Percentiles rank a stretch among this genome's conserved stretches.
These are phyloP conservation scores for Ceratocystis lukuohia DNA, from an alignment of 2,329 filamentous ascomycete genomes.

Conservation along the genomic window DNA sequence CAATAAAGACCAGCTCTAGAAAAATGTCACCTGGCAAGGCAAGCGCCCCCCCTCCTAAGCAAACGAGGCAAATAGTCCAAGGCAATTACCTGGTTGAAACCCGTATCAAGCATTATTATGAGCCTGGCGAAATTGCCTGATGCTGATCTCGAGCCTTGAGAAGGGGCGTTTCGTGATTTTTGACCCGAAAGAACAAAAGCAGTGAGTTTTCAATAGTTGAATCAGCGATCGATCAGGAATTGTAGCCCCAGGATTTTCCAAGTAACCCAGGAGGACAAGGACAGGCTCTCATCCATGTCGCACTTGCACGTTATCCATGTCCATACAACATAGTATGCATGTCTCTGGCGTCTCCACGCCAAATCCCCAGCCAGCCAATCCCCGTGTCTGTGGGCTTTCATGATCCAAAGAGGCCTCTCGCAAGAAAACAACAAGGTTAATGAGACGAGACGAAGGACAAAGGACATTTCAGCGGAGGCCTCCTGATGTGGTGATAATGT, in stretches of 20 bases:
- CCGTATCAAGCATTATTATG: neutral
- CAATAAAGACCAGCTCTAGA: neutral
- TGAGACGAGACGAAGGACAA: neutral
- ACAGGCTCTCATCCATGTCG: neutral
- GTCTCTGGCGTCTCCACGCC: neutral
- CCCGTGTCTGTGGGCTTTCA: neutral
- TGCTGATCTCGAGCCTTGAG: neutral
- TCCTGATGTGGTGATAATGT: constrained; percentile 22
- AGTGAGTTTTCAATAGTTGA: neutral
- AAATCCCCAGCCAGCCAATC: neutral
- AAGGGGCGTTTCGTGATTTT: neutral
- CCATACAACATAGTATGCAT: neutral
- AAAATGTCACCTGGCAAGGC: neutral
- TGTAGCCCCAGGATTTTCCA: neutral
- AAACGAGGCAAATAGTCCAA: neutral
- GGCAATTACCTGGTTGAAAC: neutral
- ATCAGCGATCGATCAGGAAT: neutral
- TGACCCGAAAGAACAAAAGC: neutral
- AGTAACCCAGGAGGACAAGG: neutral
- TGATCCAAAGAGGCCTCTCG: neutral
- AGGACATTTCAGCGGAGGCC: constrained; percentile 21
- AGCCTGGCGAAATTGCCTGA: neutral
- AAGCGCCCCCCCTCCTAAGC: neutral
- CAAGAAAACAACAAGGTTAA: neutral
- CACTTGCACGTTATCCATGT: neutral